A percentile compares a stretch with the other conserved stretches of the same genome.
Evolutionary conservation across 306 rosid genomes (phyloP).

Genomic region (Geum urbanum): DNA sequence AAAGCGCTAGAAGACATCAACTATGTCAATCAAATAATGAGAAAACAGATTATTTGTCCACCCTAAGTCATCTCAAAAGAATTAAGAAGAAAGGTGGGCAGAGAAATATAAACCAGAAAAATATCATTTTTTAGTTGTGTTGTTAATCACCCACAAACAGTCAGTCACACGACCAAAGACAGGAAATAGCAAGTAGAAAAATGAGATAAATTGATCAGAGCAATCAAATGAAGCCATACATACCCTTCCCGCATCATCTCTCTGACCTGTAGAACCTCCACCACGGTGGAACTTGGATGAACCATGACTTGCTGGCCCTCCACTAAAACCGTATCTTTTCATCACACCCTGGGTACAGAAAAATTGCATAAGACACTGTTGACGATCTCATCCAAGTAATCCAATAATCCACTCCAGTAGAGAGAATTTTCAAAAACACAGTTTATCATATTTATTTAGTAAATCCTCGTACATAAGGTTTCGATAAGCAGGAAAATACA

Average conservation of each 20-base stretch:
- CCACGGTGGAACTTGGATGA: constrained; percentile 57
- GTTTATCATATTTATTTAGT: background rate
- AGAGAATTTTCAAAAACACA: background rate
- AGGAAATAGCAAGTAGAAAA: background rate
- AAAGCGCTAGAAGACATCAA: background rate
- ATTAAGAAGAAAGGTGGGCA: background rate
- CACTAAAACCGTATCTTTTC: constrained; percentile 46
- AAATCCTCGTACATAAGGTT: background rate
- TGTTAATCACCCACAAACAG: background rate
- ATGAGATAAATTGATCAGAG: background rate
- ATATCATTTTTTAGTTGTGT: background rate
- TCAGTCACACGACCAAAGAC: background rate
- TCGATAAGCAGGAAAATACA: background rate
- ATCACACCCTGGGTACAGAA: constrained; percentile 63
- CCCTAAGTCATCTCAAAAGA: background rate
- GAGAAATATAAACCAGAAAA: background rate
- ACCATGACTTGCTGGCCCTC: constrained; percentile 80
- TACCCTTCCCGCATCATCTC: constrained; percentile 76
- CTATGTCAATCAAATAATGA: background rate
- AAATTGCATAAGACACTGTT: background rate
- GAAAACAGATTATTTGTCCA: background rate
- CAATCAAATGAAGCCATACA: constrained; percentile 12
- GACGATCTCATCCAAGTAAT: background rate
- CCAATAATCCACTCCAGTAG: background rate
- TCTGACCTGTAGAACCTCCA: constrained; percentile 70